phyloP scores from a whole-genome alignment of 371 early-diverging fungal genomes.

The Syncephalastrum sp. region DNA sequence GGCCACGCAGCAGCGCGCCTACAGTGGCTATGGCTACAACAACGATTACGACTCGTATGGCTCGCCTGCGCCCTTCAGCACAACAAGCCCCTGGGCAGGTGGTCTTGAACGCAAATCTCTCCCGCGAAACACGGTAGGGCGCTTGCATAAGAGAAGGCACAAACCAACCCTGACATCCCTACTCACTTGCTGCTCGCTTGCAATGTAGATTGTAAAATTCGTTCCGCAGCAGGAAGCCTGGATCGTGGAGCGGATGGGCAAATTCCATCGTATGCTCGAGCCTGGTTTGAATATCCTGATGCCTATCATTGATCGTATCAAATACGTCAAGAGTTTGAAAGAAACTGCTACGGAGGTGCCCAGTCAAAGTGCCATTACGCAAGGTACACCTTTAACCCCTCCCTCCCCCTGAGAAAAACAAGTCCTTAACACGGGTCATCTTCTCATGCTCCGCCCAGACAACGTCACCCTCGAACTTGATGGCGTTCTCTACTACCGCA shows the following conservation, averaged over 20 bases:
- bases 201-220: conserved; percentile 79
- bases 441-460: conserved; percentile 46
- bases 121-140: conserved; percentile 52
- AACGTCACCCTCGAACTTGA: conserved; percentile 96
- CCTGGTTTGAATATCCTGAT: conserved; percentile 90
- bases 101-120: conserved; percentile 38
- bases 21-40: conserved; percentile 40
- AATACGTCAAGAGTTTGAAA: conserved; percentile 93
- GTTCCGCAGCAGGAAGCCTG: conserved; percentile 98
- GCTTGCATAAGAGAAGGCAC: neutral
- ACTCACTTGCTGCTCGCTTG: neutral
- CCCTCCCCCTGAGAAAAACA: neutral
- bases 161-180: too few relatives aligned
- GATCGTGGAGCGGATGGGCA: conserved; percentile 89
- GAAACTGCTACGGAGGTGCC: conserved; percentile 95
- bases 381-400: conserved; percentile 47
- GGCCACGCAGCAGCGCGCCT: conserved; percentile 2
- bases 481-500: conserved; percentile 94
- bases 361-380: conserved; percentile 91
- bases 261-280: conserved; percentile 83
- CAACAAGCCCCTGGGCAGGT: conserved; percentile 29
- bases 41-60: conserved; percentile 40
- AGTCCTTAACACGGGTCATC: neutral
- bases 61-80: conserved; percentile 11
- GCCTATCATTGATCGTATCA: conserved; percentile 87